Evolutionary conservation across 495 filamentous ascomycete species (phyloP), one percentile per base, ranked within the genome.

Genomic region (Annulohypoxylon moriforme): DNA sequence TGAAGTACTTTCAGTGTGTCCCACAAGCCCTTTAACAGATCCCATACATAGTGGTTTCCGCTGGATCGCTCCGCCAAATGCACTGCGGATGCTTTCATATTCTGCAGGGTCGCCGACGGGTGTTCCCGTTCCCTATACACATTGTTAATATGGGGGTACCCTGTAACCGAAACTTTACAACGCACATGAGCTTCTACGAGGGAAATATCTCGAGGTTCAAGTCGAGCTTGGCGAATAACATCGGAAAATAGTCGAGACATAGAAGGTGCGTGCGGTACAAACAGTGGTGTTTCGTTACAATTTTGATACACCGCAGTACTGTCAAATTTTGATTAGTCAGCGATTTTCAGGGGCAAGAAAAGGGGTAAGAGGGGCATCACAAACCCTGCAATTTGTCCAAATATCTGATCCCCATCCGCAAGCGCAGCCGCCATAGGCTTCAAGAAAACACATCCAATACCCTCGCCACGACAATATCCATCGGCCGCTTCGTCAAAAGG

Each of bases 101-200:
- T 77, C 76, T 0, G 27, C 71, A 31, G 69, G 55, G 73, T 94
- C 91, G 1, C 91, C 91, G 8, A 87, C 89, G 60, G 90, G 89
- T 0, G 91, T 93, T 3, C 91, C 92, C 1, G 92, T 93, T 7
- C 92, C 92, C 47, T 52, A n/a, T 52, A 29, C 10, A 1, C 46
- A 50, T 16, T 3, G 13, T 52, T 29, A 52, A 24, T 29, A 1
- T 25, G 3, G 3, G 20, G 4, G 22, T 50, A n/a, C n/a, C 27
- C 22, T 27, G 13, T 4, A n/a, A 29, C 24, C 20, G 13, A 29
- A 6, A 29, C 47, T 44, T 44, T 9, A 27, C n/a, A 4, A 52
- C 47, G 22, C 25, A 52, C 47, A 71, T 94, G 92, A 80, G 91
- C 88, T 69, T 94, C 91, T 29, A 92, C 85, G 68, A 91, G 92